phyloP scores from a whole-genome alignment of 331 rosid genomes.

The Erythrophleum ivorense region DNA sequence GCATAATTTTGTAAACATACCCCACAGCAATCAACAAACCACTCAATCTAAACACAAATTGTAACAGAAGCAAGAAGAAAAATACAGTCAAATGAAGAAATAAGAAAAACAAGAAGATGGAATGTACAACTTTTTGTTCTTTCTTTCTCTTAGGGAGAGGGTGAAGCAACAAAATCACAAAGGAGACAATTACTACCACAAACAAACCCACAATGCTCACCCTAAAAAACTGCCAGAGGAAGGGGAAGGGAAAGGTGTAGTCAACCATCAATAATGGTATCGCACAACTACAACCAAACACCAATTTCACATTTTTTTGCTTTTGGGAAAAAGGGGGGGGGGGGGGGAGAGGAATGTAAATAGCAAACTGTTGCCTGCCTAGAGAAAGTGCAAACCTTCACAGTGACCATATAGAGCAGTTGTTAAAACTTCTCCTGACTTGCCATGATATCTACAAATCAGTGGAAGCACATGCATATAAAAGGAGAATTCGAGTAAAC shows the following conservation, averaged over 20 bases:
- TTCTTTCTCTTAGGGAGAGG: background rate
- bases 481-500: constrained; percentile 73
- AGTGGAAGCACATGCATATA: constrained; percentile 90
- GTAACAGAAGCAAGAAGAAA: constrained; percentile 12
- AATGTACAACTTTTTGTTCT: background rate
- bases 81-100: constrained; percentile 25
- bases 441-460: constrained; percentile 93
- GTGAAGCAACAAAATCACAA: background rate
- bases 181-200: no score
- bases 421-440: constrained; percentile 84
- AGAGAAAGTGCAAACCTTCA: constrained; percentile 91
- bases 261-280: constrained; percentile 36
- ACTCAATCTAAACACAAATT: constrained; percentile 15
- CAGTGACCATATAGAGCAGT: constrained; percentile 90
- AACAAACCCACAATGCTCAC: no score
- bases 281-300: constrained; percentile 51
- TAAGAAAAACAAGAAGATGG: constrained; percentile 11
- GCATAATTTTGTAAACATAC: constrained; percentile 25
- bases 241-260: constrained; percentile 25
- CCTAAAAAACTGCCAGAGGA: no score
- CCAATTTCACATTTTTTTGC: constrained; percentile 39
- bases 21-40: constrained; percentile 21
- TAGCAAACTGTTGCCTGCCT: constrained; percentile 91
- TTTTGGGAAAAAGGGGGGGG: background rate
- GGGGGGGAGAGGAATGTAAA: constrained; percentile 50